Percentiles rank a stretch among this genome's conserved stretches.
Conservation (phyloP, 192 early-diverging fungal genomes). For the Spizellomyces sp. region DNA sequence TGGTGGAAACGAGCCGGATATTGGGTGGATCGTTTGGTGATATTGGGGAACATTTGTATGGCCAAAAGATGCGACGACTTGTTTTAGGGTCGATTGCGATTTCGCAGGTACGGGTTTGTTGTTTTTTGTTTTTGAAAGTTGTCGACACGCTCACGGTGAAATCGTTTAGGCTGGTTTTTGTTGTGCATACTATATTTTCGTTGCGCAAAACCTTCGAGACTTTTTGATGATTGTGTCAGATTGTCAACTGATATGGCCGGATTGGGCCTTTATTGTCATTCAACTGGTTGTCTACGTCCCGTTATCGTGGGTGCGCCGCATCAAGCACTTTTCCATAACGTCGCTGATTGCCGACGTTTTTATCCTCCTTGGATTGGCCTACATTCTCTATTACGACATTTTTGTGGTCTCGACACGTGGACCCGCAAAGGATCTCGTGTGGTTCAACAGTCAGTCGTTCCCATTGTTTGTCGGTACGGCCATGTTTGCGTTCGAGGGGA, state of each 20-base stretch:
- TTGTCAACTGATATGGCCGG: constrained; percentile 60
- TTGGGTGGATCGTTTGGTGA: constrained; percentile 60
- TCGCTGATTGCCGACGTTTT: constrained; percentile 92
- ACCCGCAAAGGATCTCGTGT: constrained; percentile 63
- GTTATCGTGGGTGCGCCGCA: constrained; percentile 86
- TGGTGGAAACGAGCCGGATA: constrained; percentile 47
- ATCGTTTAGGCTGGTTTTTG: constrained; percentile 79
- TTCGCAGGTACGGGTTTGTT: constrained; percentile 43
- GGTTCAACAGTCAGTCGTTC: constrained; percentile 80
- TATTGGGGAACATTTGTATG: constrained; percentile 56
- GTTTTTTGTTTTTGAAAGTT: not conserved
- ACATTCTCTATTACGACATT: constrained; percentile 83
- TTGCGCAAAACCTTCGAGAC: constrained; percentile 79
- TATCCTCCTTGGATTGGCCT: constrained; percentile 84
- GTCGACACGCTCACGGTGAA: not conserved
- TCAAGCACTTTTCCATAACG: constrained; percentile 83
- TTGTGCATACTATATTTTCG: constrained; percentile 87
- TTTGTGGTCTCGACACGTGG: constrained; percentile 66
- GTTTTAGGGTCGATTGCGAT: constrained; percentile 55
- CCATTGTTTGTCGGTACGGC: constrained; percentile 94
- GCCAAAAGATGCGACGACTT: constrained; percentile 41
- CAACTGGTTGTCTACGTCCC: constrained; percentile 80
- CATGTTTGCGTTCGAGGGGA: constrained; percentile 88
- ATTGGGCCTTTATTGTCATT: constrained; percentile 74
- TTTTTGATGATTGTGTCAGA: constrained; percentile 68